Evolutionary conservation across 768 basidiomycete species (phyloP), one percentile per base, ranked within the genome.

Genomic region (Termitomyces sp.): DNA sequence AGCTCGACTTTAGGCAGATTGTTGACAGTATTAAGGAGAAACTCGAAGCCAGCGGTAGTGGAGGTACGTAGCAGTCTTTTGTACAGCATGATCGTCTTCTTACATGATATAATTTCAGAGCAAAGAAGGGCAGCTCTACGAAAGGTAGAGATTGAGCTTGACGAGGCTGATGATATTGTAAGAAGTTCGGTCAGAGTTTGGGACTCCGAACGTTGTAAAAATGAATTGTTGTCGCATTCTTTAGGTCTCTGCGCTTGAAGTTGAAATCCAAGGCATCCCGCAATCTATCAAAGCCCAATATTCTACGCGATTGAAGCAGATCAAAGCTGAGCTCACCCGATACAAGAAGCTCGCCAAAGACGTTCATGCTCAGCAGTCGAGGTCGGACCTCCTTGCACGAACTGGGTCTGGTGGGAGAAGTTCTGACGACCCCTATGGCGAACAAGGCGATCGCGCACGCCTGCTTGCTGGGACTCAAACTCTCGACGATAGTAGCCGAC

Each of bases 91-190:
- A 7, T 12, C 3, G n/a, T 16, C 12, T 3, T 27, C 18, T 56
- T 36, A 46, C 43, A 32, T 27, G 45, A n/a, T 39, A n/a, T n/a
- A n/a, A n/a, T 40, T 27, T 10, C 51, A 94, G 95, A 97, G 69
- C 85, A 89, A 63, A 81, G 87, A 49, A 94, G 92, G 68, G 81
- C 91, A 0, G 78, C 87, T 0, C 71, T 97, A 52, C 76, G 94
- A 50, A 80, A 85, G 58, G 87, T 93, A 2, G 90, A 94, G 65
- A 85, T 92, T 66, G 93, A 94, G 65, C 74, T 98, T 0, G 94
- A 97, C 63, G 95, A 96, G 65, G 94, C 93, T 0, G 94, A 95
- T 58, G 95, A 97, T 75, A 90, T 95, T 69, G 94, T 90, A 60
- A 44, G 88, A 70, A 1, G 10, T 12, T 6, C 29, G 3, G 0